Conservation (phyloP, 169 alveolate genomes). For the Eimeria tenella region DNA sequence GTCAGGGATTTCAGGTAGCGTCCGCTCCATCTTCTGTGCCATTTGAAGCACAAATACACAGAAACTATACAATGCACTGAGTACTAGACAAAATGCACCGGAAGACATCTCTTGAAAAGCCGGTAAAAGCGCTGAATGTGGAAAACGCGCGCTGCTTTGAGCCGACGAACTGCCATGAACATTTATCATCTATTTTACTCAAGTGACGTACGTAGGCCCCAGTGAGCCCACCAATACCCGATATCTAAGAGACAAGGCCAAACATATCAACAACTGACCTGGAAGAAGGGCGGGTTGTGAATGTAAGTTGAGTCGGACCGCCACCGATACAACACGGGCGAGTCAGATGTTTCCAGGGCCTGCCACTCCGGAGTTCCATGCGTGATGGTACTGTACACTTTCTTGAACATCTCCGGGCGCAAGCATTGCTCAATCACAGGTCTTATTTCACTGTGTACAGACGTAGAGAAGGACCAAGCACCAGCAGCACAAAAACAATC, state of each 20-base stretch:
- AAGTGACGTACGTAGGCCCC: too few species aligned
- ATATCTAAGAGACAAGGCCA: not conserved
- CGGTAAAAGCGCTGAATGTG: too few species aligned
- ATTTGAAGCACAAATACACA: not conserved
- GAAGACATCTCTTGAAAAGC: too few species aligned
- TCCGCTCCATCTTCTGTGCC: slow-evolving; percentile 63
- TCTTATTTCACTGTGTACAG: slow-evolving; percentile 20
- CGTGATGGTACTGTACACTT: slow-evolving; percentile 92
- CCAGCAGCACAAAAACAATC: not conserved
- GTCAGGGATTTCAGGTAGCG: slow-evolving; percentile 18
- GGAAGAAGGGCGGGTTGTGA: slow-evolving; percentile 97
- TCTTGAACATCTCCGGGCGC: slow-evolving; percentile 89
- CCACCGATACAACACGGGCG: slow-evolving; percentile 94
- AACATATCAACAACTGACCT: slow-evolving; percentile 70
- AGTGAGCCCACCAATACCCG: slow-evolving; percentile 1
- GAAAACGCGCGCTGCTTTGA: too few species aligned
- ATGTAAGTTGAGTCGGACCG: slow-evolving; percentile 94
- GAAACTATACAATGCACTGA: not conserved
- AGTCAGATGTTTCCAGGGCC: slow-evolving; percentile 77
- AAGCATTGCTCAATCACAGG: slow-evolving; percentile 37
- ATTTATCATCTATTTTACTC: too few species aligned
- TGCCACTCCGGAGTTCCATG: slow-evolving; percentile 83
- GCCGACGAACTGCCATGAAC: too few species aligned
- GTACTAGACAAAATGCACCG: not conserved
- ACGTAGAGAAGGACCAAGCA: too few species aligned